Conservation (phyloP, 2,329 filamentous ascomycete genomes). For the Fusarium hainanense region DNA sequence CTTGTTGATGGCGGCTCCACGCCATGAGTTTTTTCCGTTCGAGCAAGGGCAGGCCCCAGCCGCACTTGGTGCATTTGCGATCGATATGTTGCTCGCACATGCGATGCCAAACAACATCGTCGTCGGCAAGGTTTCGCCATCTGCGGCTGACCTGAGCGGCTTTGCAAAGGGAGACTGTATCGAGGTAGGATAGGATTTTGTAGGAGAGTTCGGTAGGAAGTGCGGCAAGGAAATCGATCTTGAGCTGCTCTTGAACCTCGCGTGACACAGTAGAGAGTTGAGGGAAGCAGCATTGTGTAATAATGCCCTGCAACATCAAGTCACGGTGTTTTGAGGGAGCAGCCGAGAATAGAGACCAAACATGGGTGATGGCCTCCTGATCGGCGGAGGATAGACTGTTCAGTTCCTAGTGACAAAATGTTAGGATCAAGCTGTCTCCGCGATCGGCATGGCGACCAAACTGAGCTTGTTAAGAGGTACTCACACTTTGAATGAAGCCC, state of each 20-base stretch:
- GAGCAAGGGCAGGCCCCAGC: slow-evolving; percentile 90
- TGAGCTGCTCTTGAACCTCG: slow-evolving; percentile 91
- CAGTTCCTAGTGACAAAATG: slow-evolving; percentile 69
- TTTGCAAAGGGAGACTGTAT: slow-evolving; percentile 94
- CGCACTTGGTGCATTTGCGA: slow-evolving; percentile 92
- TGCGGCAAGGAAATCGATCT: slow-evolving; percentile 94
- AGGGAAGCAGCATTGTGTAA: slow-evolving; percentile 97
- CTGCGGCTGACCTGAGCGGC: slow-evolving; percentile 91
- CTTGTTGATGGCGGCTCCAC: slow-evolving; percentile 85
- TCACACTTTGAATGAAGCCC: slow-evolving; percentile 89
- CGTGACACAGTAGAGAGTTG: slow-evolving; percentile 93
- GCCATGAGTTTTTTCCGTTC: slow-evolving; percentile 89
- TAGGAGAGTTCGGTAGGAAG: slow-evolving; percentile 91
- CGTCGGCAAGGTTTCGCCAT: slow-evolving; percentile 92
- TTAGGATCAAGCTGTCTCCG: slow-evolving; percentile 2
- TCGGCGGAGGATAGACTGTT: slow-evolving; percentile 84
- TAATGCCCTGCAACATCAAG: slow-evolving; percentile 94
- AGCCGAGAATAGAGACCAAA: slow-evolving; percentile 98
- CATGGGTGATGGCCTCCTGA: slow-evolving; percentile 94
- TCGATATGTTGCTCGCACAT: slow-evolving; percentile 99
- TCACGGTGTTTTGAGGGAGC: slow-evolving; percentile 94
- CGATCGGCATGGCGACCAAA: not conserved
- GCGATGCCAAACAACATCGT: slow-evolving; percentile 95
- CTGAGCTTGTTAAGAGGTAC: slow-evolving; percentile 43
- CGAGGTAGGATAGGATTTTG: slow-evolving; percentile 91